Evolutionary conservation across 352 stramenopile genomes (phyloP).

Genomic region (Pythium aquatile): DNA sequence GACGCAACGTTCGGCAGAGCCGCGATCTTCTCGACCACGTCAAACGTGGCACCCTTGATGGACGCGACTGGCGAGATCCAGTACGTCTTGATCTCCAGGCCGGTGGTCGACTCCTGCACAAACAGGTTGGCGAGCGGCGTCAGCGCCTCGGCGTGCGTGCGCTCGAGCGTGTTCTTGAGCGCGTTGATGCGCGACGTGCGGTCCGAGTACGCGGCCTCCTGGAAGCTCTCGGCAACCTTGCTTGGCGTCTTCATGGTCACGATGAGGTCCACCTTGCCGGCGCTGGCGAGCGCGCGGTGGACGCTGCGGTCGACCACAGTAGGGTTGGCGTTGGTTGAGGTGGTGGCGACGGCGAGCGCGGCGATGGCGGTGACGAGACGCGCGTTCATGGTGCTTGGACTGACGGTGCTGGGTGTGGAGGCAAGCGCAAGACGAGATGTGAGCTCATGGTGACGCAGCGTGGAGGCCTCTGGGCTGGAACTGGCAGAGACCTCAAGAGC

Average conservation of each 20-base stretch:
- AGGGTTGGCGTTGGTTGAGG: not conserved
- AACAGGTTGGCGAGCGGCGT: not conserved
- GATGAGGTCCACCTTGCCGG: not conserved
- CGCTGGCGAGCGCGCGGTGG: constrained; percentile 1
- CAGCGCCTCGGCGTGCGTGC: not conserved
- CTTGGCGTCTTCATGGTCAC: not conserved
- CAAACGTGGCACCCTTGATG: constrained; percentile 24
- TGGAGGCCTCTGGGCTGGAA: too few species aligned
- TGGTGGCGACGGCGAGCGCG: constrained; percentile 4
- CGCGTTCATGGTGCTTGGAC: not conserved
- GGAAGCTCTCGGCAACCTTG: constrained; percentile 5
- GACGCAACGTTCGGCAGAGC: not conserved
- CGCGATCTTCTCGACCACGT: constrained; percentile 18
- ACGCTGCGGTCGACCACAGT: constrained; percentile 3
- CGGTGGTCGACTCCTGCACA: not conserved
- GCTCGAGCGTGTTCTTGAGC: constrained; percentile 21
- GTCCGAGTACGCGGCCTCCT: constrained; percentile 11
- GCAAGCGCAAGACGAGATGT: not conserved
- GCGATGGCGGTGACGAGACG: constrained; percentile 2
- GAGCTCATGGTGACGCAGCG: not conserved
- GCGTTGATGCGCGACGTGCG: constrained; percentile 17
- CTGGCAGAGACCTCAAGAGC: too few species aligned
- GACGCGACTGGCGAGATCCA: constrained; percentile 31
- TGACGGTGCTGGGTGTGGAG: not conserved
- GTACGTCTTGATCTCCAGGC: constrained; percentile 17